A percentile compares a stretch with the other conserved stretches of the same genome.
Conservation (phyloP, 2,329 filamentous ascomycete species). For the Immersiporthe knoxdaviesiana region DNA sequence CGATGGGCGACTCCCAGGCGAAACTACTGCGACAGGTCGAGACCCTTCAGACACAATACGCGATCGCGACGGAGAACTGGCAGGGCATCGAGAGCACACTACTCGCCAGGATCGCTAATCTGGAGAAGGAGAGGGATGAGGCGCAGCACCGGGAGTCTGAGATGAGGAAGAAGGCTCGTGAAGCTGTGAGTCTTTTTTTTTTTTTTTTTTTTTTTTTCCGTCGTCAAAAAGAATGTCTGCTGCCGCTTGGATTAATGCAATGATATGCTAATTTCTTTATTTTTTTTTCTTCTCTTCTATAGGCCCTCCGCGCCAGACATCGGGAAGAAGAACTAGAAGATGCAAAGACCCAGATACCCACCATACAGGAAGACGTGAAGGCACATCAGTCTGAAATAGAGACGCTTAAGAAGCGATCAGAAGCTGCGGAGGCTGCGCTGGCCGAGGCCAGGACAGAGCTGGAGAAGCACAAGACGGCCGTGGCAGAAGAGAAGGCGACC, state of each 20-base stretch:
- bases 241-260: background rate
- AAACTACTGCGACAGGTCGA: constrained; percentile 94
- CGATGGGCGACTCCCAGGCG: constrained; percentile 79
- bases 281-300: constrained; percentile 7
- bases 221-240: too few relatives aligned
- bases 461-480: constrained; percentile 50
- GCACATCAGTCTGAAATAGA: constrained; percentile 63
- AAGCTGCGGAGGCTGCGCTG: constrained; percentile 68
- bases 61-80: constrained; percentile 95
- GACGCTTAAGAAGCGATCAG: constrained; percentile 65
- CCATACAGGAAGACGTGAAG: constrained; percentile 65
- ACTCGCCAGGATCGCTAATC: constrained; percentile 71
- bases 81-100: constrained; percentile 91
- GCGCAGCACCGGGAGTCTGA: constrained; percentile 81
- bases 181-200: constrained; percentile 72
- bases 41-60: constrained; percentile 92
- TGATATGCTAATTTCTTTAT: too few relatives aligned
- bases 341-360: constrained; percentile 64
- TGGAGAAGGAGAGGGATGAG: constrained; percentile 93
- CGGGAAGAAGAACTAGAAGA: constrained; percentile 84
- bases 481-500: constrained; percentile 36
- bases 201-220: background rate
- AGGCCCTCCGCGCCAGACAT: constrained; percentile 67
- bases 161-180: constrained; percentile 84
- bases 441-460: constrained; percentile 56